Conservation (phyloP, 495 filamentous ascomycete genomes). For the Talaromyces nanjingensis region DNA sequence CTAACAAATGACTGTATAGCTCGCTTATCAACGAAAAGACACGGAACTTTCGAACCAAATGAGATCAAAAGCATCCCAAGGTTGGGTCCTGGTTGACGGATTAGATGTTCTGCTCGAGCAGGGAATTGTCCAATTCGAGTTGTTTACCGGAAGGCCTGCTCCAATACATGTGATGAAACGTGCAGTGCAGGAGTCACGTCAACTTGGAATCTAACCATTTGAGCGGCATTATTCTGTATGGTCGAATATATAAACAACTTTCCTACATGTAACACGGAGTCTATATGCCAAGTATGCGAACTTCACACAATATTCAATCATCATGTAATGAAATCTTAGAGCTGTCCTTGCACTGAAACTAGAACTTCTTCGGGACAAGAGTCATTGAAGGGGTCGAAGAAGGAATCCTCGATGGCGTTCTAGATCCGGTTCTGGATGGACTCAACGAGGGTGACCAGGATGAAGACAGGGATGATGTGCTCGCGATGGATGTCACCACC, state of each 20-base stretch:
- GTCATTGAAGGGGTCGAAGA: neutral
- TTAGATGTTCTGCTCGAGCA: slow-evolving; percentile 65
- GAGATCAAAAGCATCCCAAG: slow-evolving; percentile 11
- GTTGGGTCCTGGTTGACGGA: slow-evolving; percentile 61
- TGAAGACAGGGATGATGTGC: neutral
- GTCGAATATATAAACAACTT: neutral
- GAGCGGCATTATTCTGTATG: neutral
- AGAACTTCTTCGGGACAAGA: neutral
- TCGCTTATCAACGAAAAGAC: neutral
- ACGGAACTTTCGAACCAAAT: neutral
- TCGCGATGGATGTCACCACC: neutral
- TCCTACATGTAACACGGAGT: neutral
- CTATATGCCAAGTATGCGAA: neutral
- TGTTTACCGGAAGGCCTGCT: slow-evolving; percentile 60
- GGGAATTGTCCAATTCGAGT: slow-evolving; percentile 63
- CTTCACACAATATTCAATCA: neutral
- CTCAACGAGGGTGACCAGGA: neutral
- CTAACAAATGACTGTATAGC: neutral
- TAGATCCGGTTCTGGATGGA: neutral
- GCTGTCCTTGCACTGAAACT: neutral
- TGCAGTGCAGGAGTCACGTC: slow-evolving; percentile 5
- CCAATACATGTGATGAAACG: slow-evolving; percentile 54
- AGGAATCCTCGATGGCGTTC: neutral
- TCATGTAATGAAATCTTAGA: neutral
- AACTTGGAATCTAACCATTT: neutral